Evolutionary conservation across 169 alveolate species (phyloP), one percentile per base, ranked within the genome.

Genomic region (Plasmodium sp.): DNA sequence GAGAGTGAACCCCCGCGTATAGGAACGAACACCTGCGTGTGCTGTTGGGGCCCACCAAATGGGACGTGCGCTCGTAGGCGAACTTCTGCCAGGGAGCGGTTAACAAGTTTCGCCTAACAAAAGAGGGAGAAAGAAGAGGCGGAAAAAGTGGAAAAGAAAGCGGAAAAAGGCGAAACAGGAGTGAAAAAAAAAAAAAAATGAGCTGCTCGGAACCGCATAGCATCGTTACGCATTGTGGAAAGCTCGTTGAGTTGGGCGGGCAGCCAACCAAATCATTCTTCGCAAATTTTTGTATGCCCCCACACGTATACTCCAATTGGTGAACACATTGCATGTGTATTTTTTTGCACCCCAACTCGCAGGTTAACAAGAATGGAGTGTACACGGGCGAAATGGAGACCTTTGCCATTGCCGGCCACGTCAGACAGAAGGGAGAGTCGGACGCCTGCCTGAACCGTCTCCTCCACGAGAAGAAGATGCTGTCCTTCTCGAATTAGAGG

Each of bases 391-490:
- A 97, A 90, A 96, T 96, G 67, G 96, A 97, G 83, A 96, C 99
- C 45, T 92, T 98, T 85, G 98, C 98, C 80, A 90, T 98, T 77
- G 97, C 99, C 95, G 99, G 99, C 80, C 97, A 96, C 84, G 97
- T 98, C 94, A 97, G 99, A 95, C 96, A 95, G 81, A 96, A 98
- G 85, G 99, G 99, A 84, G 98, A 98, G 74, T 97, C 98, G 34
- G 99, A 98, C 94, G 99, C 98, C 83, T 97, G 98, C 84, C 97
- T 98, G 92, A 98, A 98, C 97, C 98, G 99, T 91, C 96, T 98
- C 75, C 97, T 98, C 95, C 93, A 97, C 84, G 99, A 98, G 86
- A 96, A 97, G 88, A 98, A 97, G 62, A 90, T 98, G 95, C 95
- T 98, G 84, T 82, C 98, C 92, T 97, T 96, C 96, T 80, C 96